Base-by-base conservation (phyloP, 2,329 filamentous ascomycete genomes). In the Venturia pyrina region DNA sequence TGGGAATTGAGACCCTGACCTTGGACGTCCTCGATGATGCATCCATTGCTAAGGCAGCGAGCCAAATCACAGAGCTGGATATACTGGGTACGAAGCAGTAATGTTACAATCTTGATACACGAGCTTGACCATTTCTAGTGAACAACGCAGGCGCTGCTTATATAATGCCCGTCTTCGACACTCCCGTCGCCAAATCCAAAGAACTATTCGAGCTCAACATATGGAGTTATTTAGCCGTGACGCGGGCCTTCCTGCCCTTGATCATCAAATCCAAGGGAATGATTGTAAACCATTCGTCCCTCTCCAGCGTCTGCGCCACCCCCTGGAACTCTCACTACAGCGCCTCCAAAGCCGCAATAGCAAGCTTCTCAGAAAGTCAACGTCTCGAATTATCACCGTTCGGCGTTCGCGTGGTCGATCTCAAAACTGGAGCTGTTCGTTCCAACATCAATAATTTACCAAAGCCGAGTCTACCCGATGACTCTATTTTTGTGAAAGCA, bases 351-450 rank as follows among this genome's bases (percentile, higher is more conserved):
- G 85, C 83, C 0, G 85, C 85, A 0, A 70, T 87, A 44, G 83
- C 86, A 70, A 77, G 79, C 0, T 87, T 83, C 72, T 82, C 80
- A 66, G 80, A 87, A 67, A 84, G 82, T 0, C 72, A 86, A 60
- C 79, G 85, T 17, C 80, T 87, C 24, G 84, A 87, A 70, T 73
- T 86, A 13, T 76, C 72, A 66, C 83, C 83, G 1, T 78, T 82
- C 17, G 79, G 77, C 6, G 79, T 81, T 5, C 72, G 75, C 8
- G 80, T 82, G 10, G 70, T 81, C 10, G 81, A 75, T 0, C 72
- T 82, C 7, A 74, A 87, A 10, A 87, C 85, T 0, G 85, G 85
- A 13, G 84, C 85, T 10, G 85, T 87, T 37, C 80, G 82, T 71
- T 83, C 80, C 50, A 82, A 82, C 43, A 85, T 87, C 69, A 28